Evolutionary conservation across 192 early-diverging fungal genomes (phyloP), one percentile per base, ranked within the genome.

Genomic region (Backusella australiensis): DNA sequence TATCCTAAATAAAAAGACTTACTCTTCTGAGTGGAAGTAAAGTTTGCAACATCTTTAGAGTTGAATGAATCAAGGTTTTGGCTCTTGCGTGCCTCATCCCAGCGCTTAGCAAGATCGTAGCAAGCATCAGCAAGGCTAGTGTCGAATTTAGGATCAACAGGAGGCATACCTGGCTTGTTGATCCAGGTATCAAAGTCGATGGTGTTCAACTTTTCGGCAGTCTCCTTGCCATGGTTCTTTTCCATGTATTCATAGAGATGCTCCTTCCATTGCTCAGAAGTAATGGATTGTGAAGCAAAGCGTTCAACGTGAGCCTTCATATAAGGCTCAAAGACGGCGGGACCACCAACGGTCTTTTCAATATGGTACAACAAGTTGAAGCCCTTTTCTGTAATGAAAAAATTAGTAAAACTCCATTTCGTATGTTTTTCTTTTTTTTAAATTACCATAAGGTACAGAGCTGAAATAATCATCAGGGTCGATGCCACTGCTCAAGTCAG

Each of bases 171-270:
- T 11, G 91, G 91, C 12, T 84, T 84, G 66, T 90, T 79, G 71
- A 98, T 86, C 98, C 98, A 99, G 46, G 85, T 82, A 73, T 98
- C 90, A 93, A 95, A 98, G 67, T 97, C 94, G 29, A 99, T 91
- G 67, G 81, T 77, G 73, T 96, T 82, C 44, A 99, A 89, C 14
- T 85, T 75, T 38, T 84, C 86, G 23, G 88, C 82, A 87, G 94
- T 95, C 15, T 88, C 86, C 23, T 89, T 80, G 29, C 88, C 89
- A 77, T 88, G 84, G 34, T 85, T 78, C 56, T 89, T 82, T 34
- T 84, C 85, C 91, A 96, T 94, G 87, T 92, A 97, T 19, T 85
- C 81, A 78, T 92, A 93, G 73, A 99, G 80, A 78, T 88, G 94
- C 38, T 80, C 81, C 85, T 95, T 95, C 92, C 96, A 99, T 77